Evolutionary conservation across 2,329 filamentous ascomycete genomes (phyloP), one percentile per base, ranked within the genome.

Genomic region (Botrytis paeoniae): DNA sequence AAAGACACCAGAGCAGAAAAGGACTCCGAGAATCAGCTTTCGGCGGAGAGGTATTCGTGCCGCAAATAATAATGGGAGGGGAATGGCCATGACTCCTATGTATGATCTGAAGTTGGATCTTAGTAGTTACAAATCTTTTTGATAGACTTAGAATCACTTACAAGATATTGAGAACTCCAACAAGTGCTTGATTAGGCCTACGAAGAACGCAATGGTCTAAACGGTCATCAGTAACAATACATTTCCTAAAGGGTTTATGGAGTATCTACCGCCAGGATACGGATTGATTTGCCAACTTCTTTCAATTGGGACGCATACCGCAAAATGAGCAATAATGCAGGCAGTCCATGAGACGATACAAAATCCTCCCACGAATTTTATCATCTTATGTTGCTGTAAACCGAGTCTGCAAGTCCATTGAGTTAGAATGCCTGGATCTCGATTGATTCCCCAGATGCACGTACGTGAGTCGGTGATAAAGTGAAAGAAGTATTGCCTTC

Each of bases 81-180:
- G 61, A 29, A 63, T 63, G 18, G 61, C 61, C 61, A 63, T 63
- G 16, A 63, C 39, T 63, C 61, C 61, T 43, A 63, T 29, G n/a
- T 63, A 41, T 22, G 61, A 63, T 32, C 61, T 63, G 25, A 18
- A 63, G 9, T 43, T 22, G 37, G 9, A n/a, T 41, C 25, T 63
- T 63, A 63, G 60, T 29, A 63, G 37, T 43, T 43, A 63, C 16
- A 22, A 39, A 29, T 63, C n/a, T 20, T 5, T 16, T 10, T 43
- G 25, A 20, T 29, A 41, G 37, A 63, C 5, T 20, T 43, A 25
- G 8, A 14, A 43, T 32, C n/a, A 63, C 61, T 29, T 43, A 63
- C 61, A 63, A 22, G 61, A 63, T 63, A 63, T 63, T 63, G n/a
- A 63, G 39, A 63, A 41, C n/a, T 63, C 61, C 61, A 41, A 63